Evolutionary conservation across 2,329 filamentous ascomycete genomes (phyloP), one percentile per base, ranked within the genome.

Genomic region (Orbilia oligospora): DNA sequence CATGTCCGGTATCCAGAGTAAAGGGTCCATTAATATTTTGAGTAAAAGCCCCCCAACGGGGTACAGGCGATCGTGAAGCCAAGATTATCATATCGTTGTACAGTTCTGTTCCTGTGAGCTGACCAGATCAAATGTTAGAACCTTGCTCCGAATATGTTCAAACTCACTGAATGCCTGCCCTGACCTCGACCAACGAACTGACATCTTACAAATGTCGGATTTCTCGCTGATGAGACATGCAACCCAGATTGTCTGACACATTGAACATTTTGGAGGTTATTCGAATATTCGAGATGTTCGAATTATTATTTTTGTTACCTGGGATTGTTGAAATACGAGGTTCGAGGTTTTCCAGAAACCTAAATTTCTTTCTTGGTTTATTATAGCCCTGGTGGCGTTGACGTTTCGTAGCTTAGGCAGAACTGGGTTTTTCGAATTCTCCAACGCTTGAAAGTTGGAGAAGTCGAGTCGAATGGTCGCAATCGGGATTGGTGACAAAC

Each of bases 231-330:
- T 12, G 36, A 61, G 56, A 61, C 56, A 61, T 24, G 56, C 36
- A 61, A 27, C 36, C 51, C 56, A 61, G 56, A 14, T 44, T 44
- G 56, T 36, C 36, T 44, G 56, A 61, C 20, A 18, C 56, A 61
- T 44, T 41, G 18, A n/a, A n/a, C 3, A n/a, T 44, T 44, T 22
- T 58, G 53, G 30, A 44, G 36, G 56, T 12, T 14, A 61, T 61
- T 61, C 56, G 56, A 61, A 36, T 14, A 61, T 61, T 61, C 56
- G 56, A 61, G 56, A 44, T 61, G 12, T 36, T 61, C 36, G 56
- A 61, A 61, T 20, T 27, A 27, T 30, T 61, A 20, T 27, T 44
- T 44, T 44, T 6, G 56, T 61, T 61, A 61, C 56, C 56, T 61
- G 20, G 56, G 14, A 61, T 61, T 24, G 56, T 27, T 61, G 56